These are phyloP conservation scores for Clavariopsis aquatica DNA, from an alignment of 495 filamentous ascomycete species.

Conservation along the genomic window DNA sequence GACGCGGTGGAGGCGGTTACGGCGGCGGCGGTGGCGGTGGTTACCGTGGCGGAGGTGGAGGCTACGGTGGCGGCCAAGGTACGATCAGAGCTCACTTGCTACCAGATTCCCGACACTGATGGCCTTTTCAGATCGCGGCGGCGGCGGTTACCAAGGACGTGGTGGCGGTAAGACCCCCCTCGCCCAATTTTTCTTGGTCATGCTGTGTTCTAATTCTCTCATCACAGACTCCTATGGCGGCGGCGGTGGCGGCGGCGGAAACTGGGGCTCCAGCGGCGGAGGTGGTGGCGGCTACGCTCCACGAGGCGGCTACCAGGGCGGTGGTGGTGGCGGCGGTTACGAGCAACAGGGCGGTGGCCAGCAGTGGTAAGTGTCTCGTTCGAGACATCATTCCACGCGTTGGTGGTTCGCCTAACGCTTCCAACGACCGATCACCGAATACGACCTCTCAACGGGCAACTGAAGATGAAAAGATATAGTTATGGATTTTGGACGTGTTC, in stretches of 20 bases:
- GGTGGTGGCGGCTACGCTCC: conserved; percentile 18
- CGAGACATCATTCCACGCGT: conserved; percentile 5
- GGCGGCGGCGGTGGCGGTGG: conserved; percentile 30
- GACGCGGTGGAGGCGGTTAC: conserved; percentile 47
- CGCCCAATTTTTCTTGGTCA: no score
- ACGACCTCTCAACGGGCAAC: conserved; percentile 4
- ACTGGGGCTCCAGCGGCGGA: conserved; percentile 17
- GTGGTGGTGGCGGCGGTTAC: conserved; percentile 11
- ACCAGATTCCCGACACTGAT: not conserved
- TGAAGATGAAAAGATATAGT: conserved; percentile 4
- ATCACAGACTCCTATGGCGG: conserved; percentile 20
- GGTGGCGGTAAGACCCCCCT: not conserved
- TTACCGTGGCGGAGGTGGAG: conserved; percentile 18
- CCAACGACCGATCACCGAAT: not conserved
- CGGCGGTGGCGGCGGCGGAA: conserved; percentile 21
- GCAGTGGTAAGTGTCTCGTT: conserved; percentile 26
- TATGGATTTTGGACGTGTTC: conserved; percentile 1
- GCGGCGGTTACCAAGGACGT: not conserved
- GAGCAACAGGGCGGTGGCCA: conserved; percentile 25
- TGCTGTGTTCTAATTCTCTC: not conserved
- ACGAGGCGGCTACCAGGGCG: conserved; percentile 23
- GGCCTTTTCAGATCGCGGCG: not conserved
- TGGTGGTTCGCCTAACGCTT: not conserved
- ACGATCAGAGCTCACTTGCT: not conserved
- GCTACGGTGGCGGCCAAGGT: conserved; percentile 7